Evolutionary conservation across 495 filamentous ascomycete genomes (phyloP), one percentile per base, ranked within the genome.

Genomic region (Platismatia glauca): DNA sequence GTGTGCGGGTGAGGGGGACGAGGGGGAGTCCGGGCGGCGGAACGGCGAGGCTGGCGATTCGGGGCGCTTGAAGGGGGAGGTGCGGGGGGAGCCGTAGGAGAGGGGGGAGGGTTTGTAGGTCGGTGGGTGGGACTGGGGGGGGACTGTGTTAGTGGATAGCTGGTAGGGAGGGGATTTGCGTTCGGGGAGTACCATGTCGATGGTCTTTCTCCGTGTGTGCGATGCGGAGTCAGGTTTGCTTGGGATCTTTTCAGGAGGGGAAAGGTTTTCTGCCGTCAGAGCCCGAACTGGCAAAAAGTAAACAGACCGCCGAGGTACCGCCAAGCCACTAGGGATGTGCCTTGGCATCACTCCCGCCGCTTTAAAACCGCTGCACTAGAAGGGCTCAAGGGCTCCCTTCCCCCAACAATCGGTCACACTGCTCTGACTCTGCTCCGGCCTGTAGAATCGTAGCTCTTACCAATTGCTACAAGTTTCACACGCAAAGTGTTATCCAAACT

Each of bases 11-110:
- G 31, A 78, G 78, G 20, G 29, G 15, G 50, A 58, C 80, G 76
- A 66, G 74, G 75, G 57, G 78, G 71, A 41, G 75, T 74, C 11
- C 78, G 78, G 15, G 77, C 77, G 13, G 79, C 76, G 22, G 73
- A 73, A 55, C 16, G 79, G 78, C 31, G 73, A 60, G 16, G 80
- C 76, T 24, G 75, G 75, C 12, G 67, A 81, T 60, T 81, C 79
- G 16, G 85, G 84, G 57, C 87, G 81, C 15, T 86, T 84, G 70
- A 91, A 91, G n/a, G 88, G 88, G 9, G 88, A 90, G 59, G 82
- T 81, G 72, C 88, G 79, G 46, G 82, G 83, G 29, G 84, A 85
- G 67, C 82, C 82, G 73, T 85, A 87, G 50, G 84, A 87, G 57
- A 89, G 74, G 20, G 86, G 84, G 15, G 87, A 89, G 22, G 87